phyloP scores from a whole-genome alignment of 306 rosid species.

The Prunus padus region DNA sequence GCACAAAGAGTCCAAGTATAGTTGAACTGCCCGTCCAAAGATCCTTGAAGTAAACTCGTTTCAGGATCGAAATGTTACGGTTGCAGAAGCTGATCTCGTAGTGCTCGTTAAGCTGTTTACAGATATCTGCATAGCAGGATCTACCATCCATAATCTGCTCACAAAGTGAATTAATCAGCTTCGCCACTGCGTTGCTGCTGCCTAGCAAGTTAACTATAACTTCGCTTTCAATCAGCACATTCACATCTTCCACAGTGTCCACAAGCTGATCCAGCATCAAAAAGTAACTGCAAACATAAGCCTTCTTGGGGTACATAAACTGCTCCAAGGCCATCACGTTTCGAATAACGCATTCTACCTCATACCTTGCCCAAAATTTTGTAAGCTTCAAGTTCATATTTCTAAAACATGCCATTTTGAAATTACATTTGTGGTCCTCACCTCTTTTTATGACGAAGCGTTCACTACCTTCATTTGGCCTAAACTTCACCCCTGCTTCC shows the following conservation, averaged over 20 bases:
- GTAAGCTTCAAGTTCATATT: constrained; percentile 1
- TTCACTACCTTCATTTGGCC: not conserved
- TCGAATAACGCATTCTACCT: constrained; percentile 16
- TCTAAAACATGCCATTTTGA: no score
- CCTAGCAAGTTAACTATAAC: constrained; percentile 46
- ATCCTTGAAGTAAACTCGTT: constrained; percentile 52
- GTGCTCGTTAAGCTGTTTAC: constrained; percentile 27
- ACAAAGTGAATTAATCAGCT: constrained; percentile 37
- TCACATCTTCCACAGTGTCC: constrained; percentile 45
- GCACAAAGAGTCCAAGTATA: constrained; percentile 42
- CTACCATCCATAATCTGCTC: constrained; percentile 29
- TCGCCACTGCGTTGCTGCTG: constrained; percentile 30
- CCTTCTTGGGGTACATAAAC: constrained; percentile 37
- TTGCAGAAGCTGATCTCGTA: constrained; percentile 41
- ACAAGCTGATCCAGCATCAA: constrained; percentile 42
- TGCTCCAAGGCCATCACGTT: constrained; percentile 61
- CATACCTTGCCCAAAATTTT: not conserved
- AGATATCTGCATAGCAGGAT: constrained; percentile 23
- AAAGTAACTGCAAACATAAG: constrained; percentile 47
- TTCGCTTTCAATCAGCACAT: constrained; percentile 39
- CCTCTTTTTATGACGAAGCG: not conserved
- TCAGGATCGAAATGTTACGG: constrained; percentile 39
- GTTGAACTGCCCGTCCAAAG: constrained; percentile 66
- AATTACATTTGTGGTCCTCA: not conserved
- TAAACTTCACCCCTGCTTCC: constrained; percentile 6